These are phyloP conservation scores for Zygoascus hellenicus DNA, from an alignment of 1,139 yeast species.

Conservation along the genomic window DNA sequence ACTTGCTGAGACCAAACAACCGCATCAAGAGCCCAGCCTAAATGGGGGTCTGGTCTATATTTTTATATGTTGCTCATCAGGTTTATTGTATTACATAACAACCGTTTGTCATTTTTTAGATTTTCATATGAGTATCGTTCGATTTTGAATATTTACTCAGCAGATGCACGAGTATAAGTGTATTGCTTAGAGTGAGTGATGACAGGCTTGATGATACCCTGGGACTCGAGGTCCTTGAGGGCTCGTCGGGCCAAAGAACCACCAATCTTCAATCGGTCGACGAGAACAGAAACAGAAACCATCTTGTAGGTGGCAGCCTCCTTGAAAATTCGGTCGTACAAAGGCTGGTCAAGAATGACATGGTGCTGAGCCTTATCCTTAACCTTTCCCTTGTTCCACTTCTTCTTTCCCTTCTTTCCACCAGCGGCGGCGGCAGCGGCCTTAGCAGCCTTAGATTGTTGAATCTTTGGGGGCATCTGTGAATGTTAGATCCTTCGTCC, in stretches of 20 bases:
- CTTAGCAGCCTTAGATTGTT: constrained; percentile 99
- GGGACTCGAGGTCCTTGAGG: constrained; percentile 88
- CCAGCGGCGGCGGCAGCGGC: constrained; percentile 99
- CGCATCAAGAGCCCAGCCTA: too few relatives aligned
- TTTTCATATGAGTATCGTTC: constrained; percentile 1
- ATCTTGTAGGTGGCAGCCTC: constrained; percentile 99
- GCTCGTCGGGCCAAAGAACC: constrained; percentile 99
- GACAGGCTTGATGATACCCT: constrained; percentile 93
- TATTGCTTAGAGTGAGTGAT: constrained; percentile 95
- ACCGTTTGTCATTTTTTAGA: constrained; percentile 3
- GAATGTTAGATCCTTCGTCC: neutral
- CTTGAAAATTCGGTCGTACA: constrained; percentile 98
- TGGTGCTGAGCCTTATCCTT: constrained; percentile 99
- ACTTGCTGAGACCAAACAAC: too few relatives aligned
- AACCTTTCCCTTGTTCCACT: constrained; percentile 99
- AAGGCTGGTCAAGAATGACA: constrained; percentile 95
- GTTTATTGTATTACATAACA: constrained; percentile 7
- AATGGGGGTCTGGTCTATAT: too few relatives aligned
- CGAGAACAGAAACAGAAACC: constrained; percentile 96
- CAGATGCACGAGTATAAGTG: constrained; percentile 53
- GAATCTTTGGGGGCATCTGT: constrained; percentile 96
- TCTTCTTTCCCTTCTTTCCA: constrained; percentile 99
- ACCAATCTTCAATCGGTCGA: constrained; percentile 98
- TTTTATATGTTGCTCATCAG: neutral
- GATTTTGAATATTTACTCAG: constrained; percentile 11